Evolutionary conservation across 805 yeast species (phyloP).

Genomic region (Metschnikowia picachoensis): DNA sequence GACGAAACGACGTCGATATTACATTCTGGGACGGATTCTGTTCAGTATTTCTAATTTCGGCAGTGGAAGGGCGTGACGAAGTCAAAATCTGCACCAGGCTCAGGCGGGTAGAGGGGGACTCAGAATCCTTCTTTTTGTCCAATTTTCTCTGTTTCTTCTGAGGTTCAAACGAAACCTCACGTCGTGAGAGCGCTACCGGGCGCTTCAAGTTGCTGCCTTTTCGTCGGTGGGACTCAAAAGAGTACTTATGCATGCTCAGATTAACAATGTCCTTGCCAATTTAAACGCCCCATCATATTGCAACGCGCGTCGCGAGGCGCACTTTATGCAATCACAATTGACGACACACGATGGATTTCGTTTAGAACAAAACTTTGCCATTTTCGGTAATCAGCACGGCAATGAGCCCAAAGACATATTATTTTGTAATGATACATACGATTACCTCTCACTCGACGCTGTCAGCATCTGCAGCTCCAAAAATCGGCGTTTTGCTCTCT

Average conservation of each 20-base stretch:
- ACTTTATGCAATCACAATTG: no score
- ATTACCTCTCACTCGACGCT: no score
- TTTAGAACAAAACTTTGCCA: no score
- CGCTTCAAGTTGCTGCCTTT: constrained; percentile 5
- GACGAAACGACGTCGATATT: neutral
- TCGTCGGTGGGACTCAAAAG: constrained; percentile 5
- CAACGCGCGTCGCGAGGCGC: no score
- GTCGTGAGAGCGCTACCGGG: constrained; percentile 7
- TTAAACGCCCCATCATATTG: neutral
- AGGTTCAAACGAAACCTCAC: constrained; percentile 16
- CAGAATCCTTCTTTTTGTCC: constrained; percentile 1
- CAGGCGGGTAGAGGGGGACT: constrained; percentile 5
- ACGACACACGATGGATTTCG: no score
- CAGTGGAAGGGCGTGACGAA: constrained; percentile 4
- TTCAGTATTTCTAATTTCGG: neutral
- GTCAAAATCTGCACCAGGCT: constrained; percentile 17
- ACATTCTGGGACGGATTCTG: neutral
- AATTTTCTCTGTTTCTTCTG: constrained; percentile 6
- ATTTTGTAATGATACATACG: no score
- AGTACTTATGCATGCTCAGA: constrained; percentile 13
- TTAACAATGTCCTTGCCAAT: neutral
- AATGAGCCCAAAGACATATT: no score
- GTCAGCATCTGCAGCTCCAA: constrained; percentile 24
- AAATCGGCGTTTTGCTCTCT: constrained; percentile 47
- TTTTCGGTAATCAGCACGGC: no score